Conservation (phyloP, 371 early-diverging fungal species). For the Massospora cicadina region DNA sequence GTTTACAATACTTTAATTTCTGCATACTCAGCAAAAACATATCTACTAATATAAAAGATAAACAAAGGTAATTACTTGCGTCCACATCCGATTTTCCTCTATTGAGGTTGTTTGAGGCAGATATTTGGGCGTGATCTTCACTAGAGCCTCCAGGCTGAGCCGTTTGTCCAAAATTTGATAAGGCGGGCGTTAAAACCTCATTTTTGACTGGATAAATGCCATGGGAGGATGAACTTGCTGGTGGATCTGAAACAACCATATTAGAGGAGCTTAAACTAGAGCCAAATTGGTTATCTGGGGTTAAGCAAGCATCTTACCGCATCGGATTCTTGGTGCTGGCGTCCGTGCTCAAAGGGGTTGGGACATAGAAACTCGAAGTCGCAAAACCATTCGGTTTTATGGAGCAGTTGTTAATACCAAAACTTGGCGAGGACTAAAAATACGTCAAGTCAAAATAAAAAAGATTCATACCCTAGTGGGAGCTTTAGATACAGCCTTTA, state of each 20-base stretch:
- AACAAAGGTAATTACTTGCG: neutral
- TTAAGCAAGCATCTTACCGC: neutral
- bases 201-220: too few species aligned
- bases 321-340: neutral
- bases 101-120: neutral
- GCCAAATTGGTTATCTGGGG: too few species aligned
- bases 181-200: too few species aligned
- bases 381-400: neutral
- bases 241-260: too few species aligned
- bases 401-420: neutral
- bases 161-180: neutral
- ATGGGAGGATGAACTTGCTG: too few species aligned
- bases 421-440: neutral
- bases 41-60: neutral
- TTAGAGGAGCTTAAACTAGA: too few species aligned
- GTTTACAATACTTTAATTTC: neutral
- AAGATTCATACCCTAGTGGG: neutral
- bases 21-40: neutral
- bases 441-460: neutral
- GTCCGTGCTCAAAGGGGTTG: neutral
- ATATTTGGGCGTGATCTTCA: neutral
- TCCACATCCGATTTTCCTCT: neutral
- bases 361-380: neutral
- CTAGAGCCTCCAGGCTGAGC: neutral
- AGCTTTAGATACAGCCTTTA: slow-evolving; percentile 13